Base-by-base conservation (phyloP, 345 rosid species). In the Citrus trifoliata region DNA sequence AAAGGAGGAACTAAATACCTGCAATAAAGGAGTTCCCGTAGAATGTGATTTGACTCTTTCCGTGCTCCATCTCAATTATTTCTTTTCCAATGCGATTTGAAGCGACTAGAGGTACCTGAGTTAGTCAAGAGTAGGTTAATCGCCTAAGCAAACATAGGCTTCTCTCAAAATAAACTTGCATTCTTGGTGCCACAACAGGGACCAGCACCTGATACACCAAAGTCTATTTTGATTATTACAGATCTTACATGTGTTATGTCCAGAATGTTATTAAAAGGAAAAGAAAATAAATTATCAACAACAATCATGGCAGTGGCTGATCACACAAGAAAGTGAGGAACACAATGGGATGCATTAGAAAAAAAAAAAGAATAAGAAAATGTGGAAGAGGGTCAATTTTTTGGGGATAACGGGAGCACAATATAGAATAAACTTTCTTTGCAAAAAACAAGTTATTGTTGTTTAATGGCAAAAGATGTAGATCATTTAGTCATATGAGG, bases 61-160 rank as follows among this genome's bases (percentile, higher is more conserved):
- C 97, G 71, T 93, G 95, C 88, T 94, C 95, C 4, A 94, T 90
- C 85, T 90, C 86, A 61, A 93, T 86, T 59, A 70, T 81, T 86
- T 96, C 98, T 87, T 88, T 94, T 24, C 98, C 99, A 48, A 88
- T 80, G 70, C 94, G 94, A 79, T 96, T 93, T 2, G 97, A 94
- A 77, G 95, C 97, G 33, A 94, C 93, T 24, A 94, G 88, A 70
- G 95, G 97, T 56, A 90, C 95, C 95, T 93, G 85, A 66, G 56
- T 74, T 79, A 61, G 70, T 78, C 63, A 24, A 80, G 73, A 73
- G 51, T 35, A 16, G 58, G 12, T 60, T 30, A 73, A 64, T 71
- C 61, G 46, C 46, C 32, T 22, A 9, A 14, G 9, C 37, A 66
- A 67, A 67, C n/a, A 55, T 58, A 12, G n/a, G 58, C 21, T 61